Evolutionary conservation across 345 rosid genomes (phyloP).

Genomic region (Arabis hirsuta): DNA sequence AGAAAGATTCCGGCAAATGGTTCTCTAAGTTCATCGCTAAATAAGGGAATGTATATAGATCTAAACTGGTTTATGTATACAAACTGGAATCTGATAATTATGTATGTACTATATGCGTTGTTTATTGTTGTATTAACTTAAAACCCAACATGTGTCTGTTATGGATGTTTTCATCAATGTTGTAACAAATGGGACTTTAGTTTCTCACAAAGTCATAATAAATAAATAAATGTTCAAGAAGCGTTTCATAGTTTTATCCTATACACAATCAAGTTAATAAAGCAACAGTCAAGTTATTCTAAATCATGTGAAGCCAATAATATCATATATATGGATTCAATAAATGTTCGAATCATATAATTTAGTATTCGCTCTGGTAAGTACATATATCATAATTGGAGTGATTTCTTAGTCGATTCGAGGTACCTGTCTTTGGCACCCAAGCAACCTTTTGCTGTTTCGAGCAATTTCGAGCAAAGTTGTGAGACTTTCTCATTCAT

Average conservation of each 20-base stretch:
- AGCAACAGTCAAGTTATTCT: no score
- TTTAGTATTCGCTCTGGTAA: slow-evolving; percentile 3
- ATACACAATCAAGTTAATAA: no score
- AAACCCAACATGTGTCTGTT: background rate
- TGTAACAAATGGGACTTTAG: background rate
- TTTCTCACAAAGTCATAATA: no score
- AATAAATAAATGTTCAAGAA: background rate
- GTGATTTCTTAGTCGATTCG: slow-evolving; percentile 50
- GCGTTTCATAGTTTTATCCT: no score
- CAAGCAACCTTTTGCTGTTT: slow-evolving; percentile 61
- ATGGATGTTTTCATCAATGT: background rate
- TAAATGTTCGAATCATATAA: background rate
- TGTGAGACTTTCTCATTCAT: slow-evolving; percentile 46
- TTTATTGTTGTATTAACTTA: background rate
- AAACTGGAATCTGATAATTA: no score
- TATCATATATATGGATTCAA: background rate
- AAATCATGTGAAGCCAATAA: no score
- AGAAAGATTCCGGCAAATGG: slow-evolving; percentile 36
- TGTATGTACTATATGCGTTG: background rate
- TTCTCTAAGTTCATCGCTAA: slow-evolving; percentile 41
- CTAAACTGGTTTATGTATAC: no score
- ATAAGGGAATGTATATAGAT: background rate
- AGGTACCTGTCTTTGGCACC: slow-evolving; percentile 54
- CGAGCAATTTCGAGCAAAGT: slow-evolving; percentile 65
- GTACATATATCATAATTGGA: slow-evolving; percentile 15